phyloP scores from a whole-genome alignment of 768 basidiomycete genomes.

The Hirschioporus abietinus region DNA sequence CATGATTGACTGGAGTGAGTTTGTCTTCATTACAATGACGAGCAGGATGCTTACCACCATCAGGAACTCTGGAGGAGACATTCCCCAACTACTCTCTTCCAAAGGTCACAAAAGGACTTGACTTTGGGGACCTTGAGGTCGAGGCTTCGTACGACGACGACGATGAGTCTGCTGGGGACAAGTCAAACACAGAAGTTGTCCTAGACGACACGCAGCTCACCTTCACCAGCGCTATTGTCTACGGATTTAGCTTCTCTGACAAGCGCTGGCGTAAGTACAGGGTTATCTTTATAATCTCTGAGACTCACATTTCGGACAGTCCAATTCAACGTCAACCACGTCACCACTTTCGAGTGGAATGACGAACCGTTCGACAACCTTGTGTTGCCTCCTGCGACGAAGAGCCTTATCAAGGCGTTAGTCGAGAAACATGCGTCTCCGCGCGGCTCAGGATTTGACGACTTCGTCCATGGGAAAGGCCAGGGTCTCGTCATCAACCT shows the following conservation, averaged over 20 bases:
- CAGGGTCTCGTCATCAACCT: conserved; percentile 30
- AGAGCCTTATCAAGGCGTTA: conserved; percentile 23
- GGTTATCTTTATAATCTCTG: conserved; percentile 6
- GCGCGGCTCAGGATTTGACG: conserved; percentile 21
- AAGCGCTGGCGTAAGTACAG: conserved; percentile 50
- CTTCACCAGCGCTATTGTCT: conserved; percentile 49
- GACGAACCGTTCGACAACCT: conserved; percentile 27
- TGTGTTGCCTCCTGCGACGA: conserved; percentile 25
- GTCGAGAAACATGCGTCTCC: conserved; percentile 23
- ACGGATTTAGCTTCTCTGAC: conserved; percentile 56
- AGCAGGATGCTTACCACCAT: neutral
- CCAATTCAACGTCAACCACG: conserved; percentile 53
- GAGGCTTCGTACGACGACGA: conserved; percentile 1
- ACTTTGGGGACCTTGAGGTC: conserved; percentile 15
- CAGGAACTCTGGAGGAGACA: conserved; percentile 23
- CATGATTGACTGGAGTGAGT: neutral
- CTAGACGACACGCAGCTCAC: conserved; percentile 30
- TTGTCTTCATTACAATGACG: neutral
- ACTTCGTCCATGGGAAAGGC: conserved; percentile 32
- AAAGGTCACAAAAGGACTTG: conserved; percentile 18
- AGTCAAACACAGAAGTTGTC: neutral
- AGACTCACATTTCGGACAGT: conserved; percentile 29
- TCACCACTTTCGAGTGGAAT: conserved; percentile 48
- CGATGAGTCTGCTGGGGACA: neutral
- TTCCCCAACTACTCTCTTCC: conserved; percentile 22